phyloP scores from a whole-genome alignment of 768 basidiomycete species.

The Tulasnella sp. region DNA sequence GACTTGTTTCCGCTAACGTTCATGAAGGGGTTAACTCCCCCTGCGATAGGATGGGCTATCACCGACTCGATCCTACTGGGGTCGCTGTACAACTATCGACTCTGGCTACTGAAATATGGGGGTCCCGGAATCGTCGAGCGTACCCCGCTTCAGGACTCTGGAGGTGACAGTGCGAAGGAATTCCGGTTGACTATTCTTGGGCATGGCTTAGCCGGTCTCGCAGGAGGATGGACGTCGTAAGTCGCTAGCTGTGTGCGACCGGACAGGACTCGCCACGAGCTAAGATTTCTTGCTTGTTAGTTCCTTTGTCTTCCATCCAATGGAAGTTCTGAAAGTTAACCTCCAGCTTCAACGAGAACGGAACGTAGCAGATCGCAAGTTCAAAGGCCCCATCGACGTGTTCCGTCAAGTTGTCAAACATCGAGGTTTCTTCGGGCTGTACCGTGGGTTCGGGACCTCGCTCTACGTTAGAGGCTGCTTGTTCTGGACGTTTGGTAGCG shows the following conservation, averaged over 20 bases:
- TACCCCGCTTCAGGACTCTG: conserved; percentile 30
- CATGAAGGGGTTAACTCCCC: conserved; percentile 52
- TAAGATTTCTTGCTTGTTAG: conserved; percentile 33
- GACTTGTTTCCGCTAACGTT: neutral
- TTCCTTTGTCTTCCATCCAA: conserved; percentile 62
- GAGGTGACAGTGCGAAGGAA: conserved; percentile 31
- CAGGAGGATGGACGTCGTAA: conserved; percentile 63
- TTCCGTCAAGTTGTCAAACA: conserved; percentile 51
- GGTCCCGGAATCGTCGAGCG: conserved; percentile 46
- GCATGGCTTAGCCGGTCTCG: conserved; percentile 58
- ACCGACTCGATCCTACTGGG: conserved; percentile 65
- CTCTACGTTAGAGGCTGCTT: conserved; percentile 67
- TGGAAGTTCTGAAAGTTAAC: conserved; percentile 73
- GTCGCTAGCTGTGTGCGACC: neutral
- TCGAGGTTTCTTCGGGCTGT: conserved; percentile 60
- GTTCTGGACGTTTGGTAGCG: conserved; percentile 69
- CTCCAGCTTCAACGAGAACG: conserved; percentile 59
- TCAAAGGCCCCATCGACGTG: conserved; percentile 60
- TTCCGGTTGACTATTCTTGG: conserved; percentile 50
- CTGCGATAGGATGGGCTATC: conserved; percentile 63
- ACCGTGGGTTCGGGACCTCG: conserved; percentile 68
- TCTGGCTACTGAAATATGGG: conserved; percentile 40
- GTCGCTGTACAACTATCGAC: conserved; percentile 63
- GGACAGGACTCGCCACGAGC: neutral
- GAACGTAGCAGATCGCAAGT: conserved; percentile 40